These are phyloP conservation scores for Ramaria rubella DNA, from an alignment of 768 basidiomycete species.

Conservation along the genomic window DNA sequence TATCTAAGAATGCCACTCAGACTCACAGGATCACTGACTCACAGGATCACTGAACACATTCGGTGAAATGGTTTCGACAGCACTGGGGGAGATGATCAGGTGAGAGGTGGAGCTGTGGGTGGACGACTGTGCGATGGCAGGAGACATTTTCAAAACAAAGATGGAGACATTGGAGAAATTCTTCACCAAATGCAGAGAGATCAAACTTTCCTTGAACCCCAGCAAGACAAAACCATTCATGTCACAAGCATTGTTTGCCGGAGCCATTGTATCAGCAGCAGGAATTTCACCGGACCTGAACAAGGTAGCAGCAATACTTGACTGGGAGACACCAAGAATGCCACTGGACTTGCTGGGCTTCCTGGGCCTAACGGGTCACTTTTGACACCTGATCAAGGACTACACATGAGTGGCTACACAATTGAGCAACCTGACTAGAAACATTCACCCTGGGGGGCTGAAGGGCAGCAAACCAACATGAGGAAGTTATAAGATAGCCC, in stretches of 20 bases:
- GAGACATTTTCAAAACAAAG: conserved; percentile 26
- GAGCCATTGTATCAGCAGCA: conserved; percentile 23
- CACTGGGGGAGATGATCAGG: conserved; percentile 12
- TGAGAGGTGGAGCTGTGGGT: conserved; percentile 11
- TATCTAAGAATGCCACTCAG: conserved; percentile 18
- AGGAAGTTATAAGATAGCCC: conserved; percentile 21
- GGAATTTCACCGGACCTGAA: conserved; percentile 31
- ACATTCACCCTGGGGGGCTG: conserved; percentile 13
- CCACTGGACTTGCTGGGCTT: too few relatives aligned
- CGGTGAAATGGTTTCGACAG: conserved; percentile 15
- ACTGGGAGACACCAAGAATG: conserved; percentile 26
- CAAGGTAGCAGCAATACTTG: conserved; percentile 34
- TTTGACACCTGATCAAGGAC: conserved; percentile 27
- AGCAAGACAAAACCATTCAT: conserved; percentile 32
- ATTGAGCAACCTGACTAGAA: conserved; percentile 24
- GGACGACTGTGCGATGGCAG: conserved; percentile 33
- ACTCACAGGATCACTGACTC: conserved; percentile 13
- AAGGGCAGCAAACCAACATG: conserved; percentile 13
- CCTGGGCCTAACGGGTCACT: conserved; percentile 31
- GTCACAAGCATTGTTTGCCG: conserved; percentile 31
- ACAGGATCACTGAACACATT: conserved; percentile 14
- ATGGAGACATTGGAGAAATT: conserved; percentile 21
- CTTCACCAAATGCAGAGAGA: conserved; percentile 23
- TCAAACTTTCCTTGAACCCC: conserved; percentile 31
- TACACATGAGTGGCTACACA: conserved; percentile 29